Evolutionary conservation across 768 basidiomycete species (phyloP).

Genomic region (Podaxis pistillaris): DNA sequence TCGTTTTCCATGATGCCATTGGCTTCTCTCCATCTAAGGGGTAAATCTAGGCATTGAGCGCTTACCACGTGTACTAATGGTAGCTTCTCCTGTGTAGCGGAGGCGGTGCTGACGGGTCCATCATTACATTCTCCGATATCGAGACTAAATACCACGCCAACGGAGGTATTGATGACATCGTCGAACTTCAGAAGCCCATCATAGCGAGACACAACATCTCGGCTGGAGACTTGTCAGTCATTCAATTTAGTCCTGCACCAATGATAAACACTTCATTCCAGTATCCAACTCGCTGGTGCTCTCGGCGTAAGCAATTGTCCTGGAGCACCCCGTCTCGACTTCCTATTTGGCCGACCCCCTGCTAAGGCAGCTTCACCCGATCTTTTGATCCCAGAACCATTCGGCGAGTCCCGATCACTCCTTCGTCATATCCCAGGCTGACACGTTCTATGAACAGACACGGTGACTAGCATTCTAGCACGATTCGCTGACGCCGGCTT

Average conservation of each 20-base stretch:
- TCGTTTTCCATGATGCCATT: conserved; percentile 43
- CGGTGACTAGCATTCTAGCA: conserved; percentile 29
- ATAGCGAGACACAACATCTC: conserved; percentile 33
- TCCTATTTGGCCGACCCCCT: conserved; percentile 35
- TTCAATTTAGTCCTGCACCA: neutral
- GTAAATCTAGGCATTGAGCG: neutral
- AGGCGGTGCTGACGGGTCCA: conserved; percentile 39
- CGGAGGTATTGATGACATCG: conserved; percentile 40
- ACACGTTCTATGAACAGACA: conserved; percentile 19
- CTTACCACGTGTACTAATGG: neutral
- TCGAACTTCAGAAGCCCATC: conserved; percentile 34
- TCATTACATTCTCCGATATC: conserved; percentile 41
- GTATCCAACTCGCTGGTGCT: conserved; percentile 47
- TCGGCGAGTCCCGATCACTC: conserved; percentile 11
- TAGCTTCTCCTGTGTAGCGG: conserved; percentile 15
- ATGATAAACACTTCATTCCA: conserved; percentile 22
- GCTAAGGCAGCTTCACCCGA: conserved; percentile 31
- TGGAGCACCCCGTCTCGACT: conserved; percentile 40
- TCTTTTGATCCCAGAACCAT: conserved; percentile 25
- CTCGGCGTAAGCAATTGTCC: conserved; percentile 41
- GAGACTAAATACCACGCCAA: conserved; percentile 45
- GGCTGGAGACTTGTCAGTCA: conserved; percentile 44
- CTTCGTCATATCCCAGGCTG: neutral
- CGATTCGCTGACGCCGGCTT: conserved; percentile 36
- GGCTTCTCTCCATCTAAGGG: conserved; percentile 31